Base-by-base conservation (phyloP, 352 stramenopile species). In the Phytophthora hibernalis region DNA sequence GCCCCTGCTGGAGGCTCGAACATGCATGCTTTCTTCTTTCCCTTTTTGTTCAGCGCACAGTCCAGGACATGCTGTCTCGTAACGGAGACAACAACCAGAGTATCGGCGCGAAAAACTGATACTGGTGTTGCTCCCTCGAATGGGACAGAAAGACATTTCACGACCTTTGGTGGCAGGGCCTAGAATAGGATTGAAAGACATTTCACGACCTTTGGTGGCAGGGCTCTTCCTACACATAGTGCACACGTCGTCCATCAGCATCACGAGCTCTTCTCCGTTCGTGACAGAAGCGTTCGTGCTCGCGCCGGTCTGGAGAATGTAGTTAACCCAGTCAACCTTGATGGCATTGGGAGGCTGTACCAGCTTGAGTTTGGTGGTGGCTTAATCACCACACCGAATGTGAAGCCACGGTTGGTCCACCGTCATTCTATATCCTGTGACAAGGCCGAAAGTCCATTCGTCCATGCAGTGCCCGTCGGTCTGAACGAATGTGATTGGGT, bases 361-460 rank as follows among this genome's bases (percentile, higher is more conserved):
- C 4, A 65, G 16, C 2, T 31, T 12, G 37, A 56, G 8, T 18
- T 56, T 48, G n/a, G 9, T 21, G n/a, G n/a, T n/a, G n/a, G 24
- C 31, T n/a, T 7, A 5, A 12, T 35, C 26, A 1, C 3, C 12
- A 7, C 12, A 7, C 5, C 35, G 45, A 2, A 56, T 35, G 48
- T 65, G 47, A 2, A 65, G 22, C 11, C n/a, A 21, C 8, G 57
- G 28, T 4, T 18, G 16, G 3, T 10, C 13, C 1, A 20, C 13
- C 1, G 8, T 8, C 57, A 65, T 65, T 16, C 28, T 35, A 21
- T 58, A 65, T 22, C 57, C 57, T 13, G 47, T 57, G 10, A 65
- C 57, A 2, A 58, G n/a, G 10, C 57, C 57, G n/a, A 56, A 56
- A 2, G 33, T n/a, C 57, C 57, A 65, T 28, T 57, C 20, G 20